A percentile compares a stretch with the other conserved stretches of the same genome.
phyloP scores from a whole-genome alignment of 257 asterid species.

The Haberlea rhodopensis region DNA sequence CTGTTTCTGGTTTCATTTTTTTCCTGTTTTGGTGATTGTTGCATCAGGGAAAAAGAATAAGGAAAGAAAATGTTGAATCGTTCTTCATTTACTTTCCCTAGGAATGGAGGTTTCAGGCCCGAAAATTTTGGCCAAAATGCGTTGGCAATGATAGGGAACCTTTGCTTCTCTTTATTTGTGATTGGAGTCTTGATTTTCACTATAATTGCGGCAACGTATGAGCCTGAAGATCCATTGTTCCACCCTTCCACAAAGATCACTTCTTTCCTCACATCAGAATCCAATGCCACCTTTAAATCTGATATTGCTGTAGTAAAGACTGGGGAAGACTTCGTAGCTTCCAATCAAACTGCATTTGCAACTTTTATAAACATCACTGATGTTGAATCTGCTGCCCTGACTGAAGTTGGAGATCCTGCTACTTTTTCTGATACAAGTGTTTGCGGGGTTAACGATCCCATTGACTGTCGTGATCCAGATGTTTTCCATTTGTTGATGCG shows the following conservation, averaged over 20 bases:
- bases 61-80: conserved; percentile 50
- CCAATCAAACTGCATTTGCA: conserved; percentile 70
- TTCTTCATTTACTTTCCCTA: conserved; percentile 36
- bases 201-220: conserved; percentile 82
- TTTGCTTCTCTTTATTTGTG: conserved; percentile 74
- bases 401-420: conserved; percentile 9
- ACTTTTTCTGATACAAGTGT: conserved; percentile 24
- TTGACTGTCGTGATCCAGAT: conserved; percentile 80
- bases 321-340: conserved; percentile 83
- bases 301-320: conserved; percentile 75
- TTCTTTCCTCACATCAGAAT: conserved; percentile 67
- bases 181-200: conserved; percentile 80
- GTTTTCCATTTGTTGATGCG: conserved; percentile 85
- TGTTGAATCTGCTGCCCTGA: conserved; percentile 45
- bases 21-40: conserved; percentile 6
- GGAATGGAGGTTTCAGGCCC: conserved; percentile 67
- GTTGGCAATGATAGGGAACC: conserved; percentile 69
- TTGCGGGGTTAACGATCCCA: conserved; percentile 57
- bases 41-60: conserved; percentile 18
- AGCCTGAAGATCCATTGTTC: conserved; percentile 90
- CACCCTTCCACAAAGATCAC: conserved; percentile 86
- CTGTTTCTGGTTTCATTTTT: conserved; percentile 10
- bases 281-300: conserved; percentile 79
- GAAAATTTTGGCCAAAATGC: conserved; percentile 84
- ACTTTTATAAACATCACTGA: conserved; percentile 75